Evolutionary conservation across 1,139 yeast genomes (phyloP).

Genomic region (Geotrichum aggregatum): DNA sequence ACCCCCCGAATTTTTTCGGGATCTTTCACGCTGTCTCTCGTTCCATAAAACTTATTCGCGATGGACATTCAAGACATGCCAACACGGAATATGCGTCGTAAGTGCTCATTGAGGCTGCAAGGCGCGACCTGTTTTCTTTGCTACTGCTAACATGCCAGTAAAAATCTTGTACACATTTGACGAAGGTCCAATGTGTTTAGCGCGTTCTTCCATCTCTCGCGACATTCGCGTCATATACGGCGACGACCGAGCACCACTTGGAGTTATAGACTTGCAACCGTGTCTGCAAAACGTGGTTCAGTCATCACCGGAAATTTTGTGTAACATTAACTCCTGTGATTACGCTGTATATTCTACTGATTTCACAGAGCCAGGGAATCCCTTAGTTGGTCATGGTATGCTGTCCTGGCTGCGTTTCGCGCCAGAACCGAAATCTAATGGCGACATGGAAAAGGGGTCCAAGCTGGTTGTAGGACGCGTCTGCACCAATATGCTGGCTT

Average conservation of each 20-base stretch:
- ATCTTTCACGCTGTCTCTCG: too few relatives aligned
- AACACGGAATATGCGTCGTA: constrained; percentile 17
- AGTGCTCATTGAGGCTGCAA: constrained; percentile 1
- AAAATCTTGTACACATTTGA: constrained; percentile 41
- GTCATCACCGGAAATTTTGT: constrained; percentile 40
- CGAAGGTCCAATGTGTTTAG: constrained; percentile 32
- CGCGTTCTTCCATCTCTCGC: constrained; percentile 32
- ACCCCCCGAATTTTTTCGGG: too few relatives aligned
- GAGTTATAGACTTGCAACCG: constrained; percentile 36
- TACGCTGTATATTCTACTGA: constrained; percentile 44
- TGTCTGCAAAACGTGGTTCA: constrained; percentile 37
- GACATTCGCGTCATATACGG: constrained; percentile 31
- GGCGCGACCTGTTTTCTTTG: too few relatives aligned
- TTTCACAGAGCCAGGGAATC: constrained; percentile 39
- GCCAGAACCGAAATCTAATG: background rate
- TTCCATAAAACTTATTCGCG: background rate
- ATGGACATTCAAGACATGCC: constrained; percentile 17
- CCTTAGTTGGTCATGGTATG: constrained; percentile 43
- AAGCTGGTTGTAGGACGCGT: constrained; percentile 20
- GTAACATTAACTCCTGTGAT: constrained; percentile 33
- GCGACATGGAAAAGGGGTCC: background rate
- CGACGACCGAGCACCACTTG: constrained; percentile 32
- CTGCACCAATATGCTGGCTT: constrained; percentile 17
- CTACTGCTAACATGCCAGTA: constrained; percentile 23
- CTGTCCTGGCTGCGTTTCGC: constrained; percentile 20